Percentiles rank a stretch among this genome's conserved stretches.
These are phyloP conservation scores for Diaporthe eres DNA, from an alignment of 2,329 filamentous ascomycete genomes.

Conservation along the genomic window DNA sequence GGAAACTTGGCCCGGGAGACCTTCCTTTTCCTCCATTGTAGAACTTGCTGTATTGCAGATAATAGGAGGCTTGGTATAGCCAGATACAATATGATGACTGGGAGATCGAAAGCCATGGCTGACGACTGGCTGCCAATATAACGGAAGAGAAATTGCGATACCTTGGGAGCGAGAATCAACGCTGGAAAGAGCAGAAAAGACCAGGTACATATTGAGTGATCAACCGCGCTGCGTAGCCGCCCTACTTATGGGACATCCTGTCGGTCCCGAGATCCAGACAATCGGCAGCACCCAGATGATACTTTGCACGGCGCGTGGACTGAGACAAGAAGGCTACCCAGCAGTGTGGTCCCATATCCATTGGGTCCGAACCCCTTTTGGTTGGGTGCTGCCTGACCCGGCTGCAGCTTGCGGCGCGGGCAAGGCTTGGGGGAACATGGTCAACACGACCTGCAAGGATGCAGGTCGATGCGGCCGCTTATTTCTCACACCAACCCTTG, in stretches of 20 bases:
- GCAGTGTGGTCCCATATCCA: background rate
- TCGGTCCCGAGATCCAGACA: conserved; percentile 11
- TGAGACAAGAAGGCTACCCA: conserved; percentile 1
- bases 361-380: conserved; percentile 7
- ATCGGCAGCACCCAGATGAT: background rate
- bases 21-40: conserved; percentile 52
- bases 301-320: background rate
- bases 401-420: conserved; percentile 30
- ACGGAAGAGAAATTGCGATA: background rate
- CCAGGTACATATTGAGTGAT: background rate
- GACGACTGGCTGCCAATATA: background rate
- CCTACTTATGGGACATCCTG: conserved; percentile 19
- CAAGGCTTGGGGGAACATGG: conserved; percentile 17
- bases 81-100: conserved; percentile 59
- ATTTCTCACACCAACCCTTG: conserved; percentile 1
- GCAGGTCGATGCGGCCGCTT: conserved; percentile 15
- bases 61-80: conserved; percentile 61
- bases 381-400: conserved; percentile 12
- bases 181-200: conserved; percentile 16
- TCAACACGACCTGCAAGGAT: conserved; percentile 9
- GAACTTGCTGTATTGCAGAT: conserved; percentile 56
- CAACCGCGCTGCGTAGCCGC: background rate
- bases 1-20: conserved; percentile 54
- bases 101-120: conserved; percentile 53
- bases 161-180: background rate